These are phyloP conservation scores for Tulasnella sp. DNA, from an alignment of 768 basidiomycete species.

Conservation along the genomic window DNA sequence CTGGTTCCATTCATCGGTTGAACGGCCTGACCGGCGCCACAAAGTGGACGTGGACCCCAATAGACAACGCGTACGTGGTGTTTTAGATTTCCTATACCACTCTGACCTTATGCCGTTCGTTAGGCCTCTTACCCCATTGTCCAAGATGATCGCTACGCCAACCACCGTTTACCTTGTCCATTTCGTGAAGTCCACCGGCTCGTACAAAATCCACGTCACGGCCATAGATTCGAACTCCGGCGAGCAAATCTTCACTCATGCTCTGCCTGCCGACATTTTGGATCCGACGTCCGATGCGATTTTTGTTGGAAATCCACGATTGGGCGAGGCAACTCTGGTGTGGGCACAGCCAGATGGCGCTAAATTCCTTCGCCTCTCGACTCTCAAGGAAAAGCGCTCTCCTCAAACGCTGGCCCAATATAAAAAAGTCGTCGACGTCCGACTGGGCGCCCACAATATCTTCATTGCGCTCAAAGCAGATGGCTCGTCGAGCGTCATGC, in stretches of 20 bases:
- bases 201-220: constrained; percentile 65
- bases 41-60: constrained; percentile 69
- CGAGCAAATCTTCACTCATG: constrained; percentile 46
- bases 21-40: constrained; percentile 51
- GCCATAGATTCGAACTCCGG: constrained; percentile 57
- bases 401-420: constrained; percentile 48
- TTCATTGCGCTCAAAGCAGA: constrained; percentile 58
- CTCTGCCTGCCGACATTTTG: constrained; percentile 53
- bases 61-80: constrained; percentile 58
- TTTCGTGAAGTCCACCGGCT: constrained; percentile 47
- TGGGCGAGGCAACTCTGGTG: constrained; percentile 46
- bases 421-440: constrained; percentile 57
- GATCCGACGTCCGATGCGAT: constrained; percentile 42
- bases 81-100: background rate
- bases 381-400: constrained; percentile 34
- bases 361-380: constrained; percentile 53
- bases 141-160: constrained; percentile 55
- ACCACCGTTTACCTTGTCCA: constrained; percentile 58
- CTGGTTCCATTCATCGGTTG: constrained; percentile 54
- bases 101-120: constrained; percentile 8
- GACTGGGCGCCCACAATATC: constrained; percentile 53
- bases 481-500: constrained; percentile 56
- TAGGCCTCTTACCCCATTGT: constrained; percentile 64
- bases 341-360: constrained; percentile 44
- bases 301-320: constrained; percentile 37